Percentiles rank a stretch among this genome's conserved stretches.
phyloP scores from a whole-genome alignment of 2,329 filamentous ascomycete species.

The Ceratocystis eucalypticola region DNA sequence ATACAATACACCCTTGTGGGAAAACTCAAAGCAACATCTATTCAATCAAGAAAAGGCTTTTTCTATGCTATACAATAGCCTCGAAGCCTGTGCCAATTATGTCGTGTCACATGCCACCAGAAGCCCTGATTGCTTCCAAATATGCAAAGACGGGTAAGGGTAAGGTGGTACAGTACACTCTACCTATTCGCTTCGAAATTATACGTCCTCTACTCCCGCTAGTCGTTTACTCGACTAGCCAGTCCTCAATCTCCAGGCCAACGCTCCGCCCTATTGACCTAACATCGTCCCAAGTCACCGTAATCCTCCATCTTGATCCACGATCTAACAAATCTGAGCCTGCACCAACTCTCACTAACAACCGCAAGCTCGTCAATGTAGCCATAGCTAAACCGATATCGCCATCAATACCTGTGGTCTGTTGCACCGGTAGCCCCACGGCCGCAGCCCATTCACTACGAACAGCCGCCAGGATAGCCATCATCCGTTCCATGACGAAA shows the following conservation, averaged over 20 bases:
- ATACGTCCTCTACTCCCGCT: background rate
- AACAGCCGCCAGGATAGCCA: constrained; percentile 62
- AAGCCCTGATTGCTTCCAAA: constrained; percentile 16
- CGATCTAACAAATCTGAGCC: constrained; percentile 52
- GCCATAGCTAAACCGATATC: constrained; percentile 54
- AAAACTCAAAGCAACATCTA: background rate
- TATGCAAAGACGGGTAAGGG: background rate
- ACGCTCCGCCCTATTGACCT: constrained; percentile 57
- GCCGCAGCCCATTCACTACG: constrained; percentile 38
- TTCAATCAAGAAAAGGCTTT: background rate
- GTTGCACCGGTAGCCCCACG: constrained; percentile 24
- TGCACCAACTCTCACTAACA: constrained; percentile 53
- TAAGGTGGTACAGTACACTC: background rate
- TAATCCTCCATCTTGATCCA: constrained; percentile 62
- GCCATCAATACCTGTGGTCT: constrained; percentile 33
- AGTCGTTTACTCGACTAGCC: constrained; percentile 45
- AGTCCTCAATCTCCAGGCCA: constrained; percentile 67
- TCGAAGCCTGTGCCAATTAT: background rate
- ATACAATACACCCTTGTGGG: background rate
- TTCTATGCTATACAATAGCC: background rate
- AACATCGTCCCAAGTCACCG: constrained; percentile 65
- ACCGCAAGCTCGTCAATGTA: constrained; percentile 55
- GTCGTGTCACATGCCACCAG: background rate
- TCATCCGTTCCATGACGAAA: constrained; percentile 64
- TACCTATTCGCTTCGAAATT: background rate